These are phyloP conservation scores for Paraphysoderma sedebokerense DNA, from an alignment of 371 early-diverging fungal genomes.

Conservation along the genomic window DNA sequence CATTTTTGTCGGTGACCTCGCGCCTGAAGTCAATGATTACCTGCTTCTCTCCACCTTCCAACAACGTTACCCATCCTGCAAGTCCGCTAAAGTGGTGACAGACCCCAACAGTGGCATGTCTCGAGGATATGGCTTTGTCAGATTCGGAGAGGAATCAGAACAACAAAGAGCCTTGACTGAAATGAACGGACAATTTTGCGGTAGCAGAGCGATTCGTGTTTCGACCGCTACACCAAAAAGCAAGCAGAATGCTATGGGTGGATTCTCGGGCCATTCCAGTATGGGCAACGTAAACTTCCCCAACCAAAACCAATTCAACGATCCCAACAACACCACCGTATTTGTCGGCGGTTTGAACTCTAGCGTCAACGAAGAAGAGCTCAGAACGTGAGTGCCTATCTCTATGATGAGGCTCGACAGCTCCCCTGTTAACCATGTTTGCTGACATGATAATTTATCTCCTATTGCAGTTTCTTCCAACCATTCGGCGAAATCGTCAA, in stretches of 20 bases:
- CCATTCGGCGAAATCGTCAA: conserved; percentile 76
- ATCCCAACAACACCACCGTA: conserved; percentile 84
- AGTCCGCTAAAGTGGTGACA: conserved; percentile 66
- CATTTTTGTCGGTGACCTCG: conserved; percentile 74
- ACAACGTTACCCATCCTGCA: conserved; percentile 37
- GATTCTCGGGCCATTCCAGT: conserved; percentile 5
- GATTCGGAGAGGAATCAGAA: conserved; percentile 51
- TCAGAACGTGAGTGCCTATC: conserved; percentile 16
- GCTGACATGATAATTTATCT: conserved; percentile 1
- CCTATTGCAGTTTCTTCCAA: conserved; percentile 30
- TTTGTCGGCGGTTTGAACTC: conserved; percentile 81
- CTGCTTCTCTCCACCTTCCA: conserved; percentile 14
- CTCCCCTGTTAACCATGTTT: conserved; percentile 17
- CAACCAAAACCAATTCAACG: no score
- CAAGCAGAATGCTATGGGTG: no score
- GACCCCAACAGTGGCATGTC: conserved; percentile 55
- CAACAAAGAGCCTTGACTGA: conserved; percentile 55
- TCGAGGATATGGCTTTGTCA: conserved; percentile 67
- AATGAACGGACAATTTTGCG: conserved; percentile 56
- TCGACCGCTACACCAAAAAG: conserved; percentile 69
- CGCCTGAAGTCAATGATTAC: conserved; percentile 38
- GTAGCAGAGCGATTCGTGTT: conserved; percentile 64
- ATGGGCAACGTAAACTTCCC: no score
- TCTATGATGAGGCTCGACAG: not conserved
- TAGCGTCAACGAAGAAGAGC: conserved; percentile 63